Evolutionary conservation across 805 yeast genomes (phyloP).

Genomic region (Schizosaccharomyces lindneri): DNA sequence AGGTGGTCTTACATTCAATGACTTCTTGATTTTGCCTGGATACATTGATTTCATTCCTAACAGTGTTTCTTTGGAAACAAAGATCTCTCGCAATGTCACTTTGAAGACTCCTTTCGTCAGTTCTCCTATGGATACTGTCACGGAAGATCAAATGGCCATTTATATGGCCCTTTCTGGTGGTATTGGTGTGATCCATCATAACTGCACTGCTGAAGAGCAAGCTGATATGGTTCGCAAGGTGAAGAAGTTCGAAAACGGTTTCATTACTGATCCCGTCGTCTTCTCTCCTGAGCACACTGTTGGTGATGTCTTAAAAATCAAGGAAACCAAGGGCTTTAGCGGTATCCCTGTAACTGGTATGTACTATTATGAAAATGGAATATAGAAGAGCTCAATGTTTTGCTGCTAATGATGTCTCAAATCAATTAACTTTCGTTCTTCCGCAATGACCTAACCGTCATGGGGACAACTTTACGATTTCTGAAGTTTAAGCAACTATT

Average conservation of each 20-base stretch:
- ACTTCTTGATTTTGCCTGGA: slow-evolving; percentile 89
- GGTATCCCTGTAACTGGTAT: slow-evolving; percentile 98
- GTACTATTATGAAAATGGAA: slow-evolving; percentile 18
- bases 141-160: slow-evolving; percentile 93
- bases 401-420: slow-evolving; percentile 8
- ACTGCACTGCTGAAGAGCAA: slow-evolving; percentile 88
- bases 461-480: slow-evolving; percentile 39
- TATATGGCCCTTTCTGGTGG: slow-evolving; percentile 97
- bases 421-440: slow-evolving; percentile 93
- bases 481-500: neutral
- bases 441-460: slow-evolving; percentile 36
- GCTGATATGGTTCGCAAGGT: slow-evolving; percentile 96
- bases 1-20: slow-evolving; percentile 96
- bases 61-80: slow-evolving; percentile 53
- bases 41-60: slow-evolving; percentile 45
- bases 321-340: slow-evolving; percentile 61
- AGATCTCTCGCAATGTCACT: slow-evolving; percentile 72
- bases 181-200: slow-evolving; percentile 94
- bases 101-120: slow-evolving; percentile 88
- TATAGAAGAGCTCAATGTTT: neutral
- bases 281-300: slow-evolving; percentile 55
- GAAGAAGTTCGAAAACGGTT: slow-evolving; percentile 91
- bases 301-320: slow-evolving; percentile 51
- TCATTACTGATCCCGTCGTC: slow-evolving; percentile 82
- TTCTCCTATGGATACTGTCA: slow-evolving; percentile 98